Conservation (phyloP, 495 filamentous ascomycete genomes). For the Talaromyces adpressus region DNA sequence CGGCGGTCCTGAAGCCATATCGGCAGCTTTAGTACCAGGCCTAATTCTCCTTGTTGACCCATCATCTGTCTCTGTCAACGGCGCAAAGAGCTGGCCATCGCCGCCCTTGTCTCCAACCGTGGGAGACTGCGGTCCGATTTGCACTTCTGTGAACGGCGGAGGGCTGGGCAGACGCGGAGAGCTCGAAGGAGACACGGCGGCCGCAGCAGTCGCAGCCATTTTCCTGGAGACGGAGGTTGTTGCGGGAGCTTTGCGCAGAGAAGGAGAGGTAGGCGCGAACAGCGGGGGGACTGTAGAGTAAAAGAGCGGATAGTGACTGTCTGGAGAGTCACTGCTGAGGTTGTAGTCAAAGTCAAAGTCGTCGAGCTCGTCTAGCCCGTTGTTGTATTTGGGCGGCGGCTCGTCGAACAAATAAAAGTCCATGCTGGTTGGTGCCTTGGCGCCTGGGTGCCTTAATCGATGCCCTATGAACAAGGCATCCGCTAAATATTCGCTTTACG, state of each 20-base stretch:
- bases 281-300: conserved; percentile 17
- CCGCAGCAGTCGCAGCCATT: conserved; percentile 39
- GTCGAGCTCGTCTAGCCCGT: conserved; percentile 3
- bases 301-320: conserved; percentile 7
- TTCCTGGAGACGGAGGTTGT: conserved; percentile 7
- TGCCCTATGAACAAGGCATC: conserved; percentile 32
- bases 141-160: conserved; percentile 84
- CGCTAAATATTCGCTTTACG: conserved; percentile 7
- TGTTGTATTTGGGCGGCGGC: background rate
- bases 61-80: conserved; percentile 49
- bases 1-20: conserved; percentile 89
- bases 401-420: conserved; percentile 11
- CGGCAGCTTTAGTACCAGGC: conserved; percentile 79
- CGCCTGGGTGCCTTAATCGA: conserved; percentile 10
- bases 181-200: conserved; percentile 62
- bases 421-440: conserved; percentile 7
- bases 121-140: conserved; percentile 79
- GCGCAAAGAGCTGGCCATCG: conserved; percentile 27
- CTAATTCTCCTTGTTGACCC: conserved; percentile 77
- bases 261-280: conserved; percentile 13
- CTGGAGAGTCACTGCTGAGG: background rate
- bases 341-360: background rate
- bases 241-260: conserved; percentile 5
- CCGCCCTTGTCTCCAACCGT: conserved; percentile 45
- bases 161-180: conserved; percentile 85